Conservation (phyloP, 2,329 filamentous ascomycete genomes). For the Aotearoamyces nothofagi region DNA sequence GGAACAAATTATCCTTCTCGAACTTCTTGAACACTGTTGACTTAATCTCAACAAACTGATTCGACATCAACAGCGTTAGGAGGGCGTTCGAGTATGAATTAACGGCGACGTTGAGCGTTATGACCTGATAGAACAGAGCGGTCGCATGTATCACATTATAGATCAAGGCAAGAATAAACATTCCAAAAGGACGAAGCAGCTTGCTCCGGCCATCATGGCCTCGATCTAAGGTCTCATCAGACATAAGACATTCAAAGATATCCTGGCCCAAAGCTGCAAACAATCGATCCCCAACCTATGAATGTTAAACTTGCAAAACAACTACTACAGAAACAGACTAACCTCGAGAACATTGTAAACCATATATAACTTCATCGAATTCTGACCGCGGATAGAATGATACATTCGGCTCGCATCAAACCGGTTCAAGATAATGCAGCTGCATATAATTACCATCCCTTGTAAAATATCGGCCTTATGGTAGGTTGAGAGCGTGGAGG, state of each 20-base stretch:
- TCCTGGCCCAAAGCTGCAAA: constrained; percentile 89
- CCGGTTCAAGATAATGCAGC: constrained; percentile 71
- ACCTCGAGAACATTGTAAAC: constrained; percentile 96
- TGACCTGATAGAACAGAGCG: constrained; percentile 90
- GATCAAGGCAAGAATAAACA: constrained; percentile 72
- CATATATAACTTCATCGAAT: constrained; percentile 94
- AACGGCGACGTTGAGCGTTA: constrained; percentile 92
- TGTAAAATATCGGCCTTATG: constrained; percentile 94
- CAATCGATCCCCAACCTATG: constrained; percentile 77
- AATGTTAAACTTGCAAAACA: constrained; percentile 67
- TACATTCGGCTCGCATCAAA: constrained; percentile 97
- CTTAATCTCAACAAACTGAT: constrained; percentile 98
- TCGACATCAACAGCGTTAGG: constrained; percentile 81
- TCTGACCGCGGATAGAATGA: constrained; percentile 89
- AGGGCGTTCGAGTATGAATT: constrained; percentile 97
- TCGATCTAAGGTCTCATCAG: constrained; percentile 78
- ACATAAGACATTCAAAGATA: constrained; percentile 90
- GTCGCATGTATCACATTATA: constrained; percentile 85
- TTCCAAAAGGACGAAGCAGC: constrained; percentile 72
- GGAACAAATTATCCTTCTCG: constrained; percentile 94
- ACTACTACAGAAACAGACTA: constrained; percentile 6
- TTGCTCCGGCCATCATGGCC: constrained; percentile 83
- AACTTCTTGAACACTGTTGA: constrained; percentile 97
- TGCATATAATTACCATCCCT: constrained; percentile 74
- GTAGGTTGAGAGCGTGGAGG: constrained; percentile 70